phyloP scores from a whole-genome alignment of 345 rosid genomes.

The Brassica napus region DNA sequence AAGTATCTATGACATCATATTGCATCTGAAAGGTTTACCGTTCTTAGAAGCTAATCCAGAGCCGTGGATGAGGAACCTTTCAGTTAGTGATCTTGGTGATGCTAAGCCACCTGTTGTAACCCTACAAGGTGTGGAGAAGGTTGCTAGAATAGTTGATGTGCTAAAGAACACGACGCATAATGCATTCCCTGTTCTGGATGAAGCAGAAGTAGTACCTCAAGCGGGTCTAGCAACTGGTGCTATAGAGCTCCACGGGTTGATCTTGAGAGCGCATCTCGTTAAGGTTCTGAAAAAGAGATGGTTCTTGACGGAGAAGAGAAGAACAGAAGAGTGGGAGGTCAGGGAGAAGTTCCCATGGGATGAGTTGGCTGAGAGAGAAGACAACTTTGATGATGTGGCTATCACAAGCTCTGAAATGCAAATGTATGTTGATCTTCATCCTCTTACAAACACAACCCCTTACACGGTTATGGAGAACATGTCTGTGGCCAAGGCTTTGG shows the following conservation, averaged over 20 bases:
- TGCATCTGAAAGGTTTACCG: slow-evolving; percentile 81
- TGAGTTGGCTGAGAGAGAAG: slow-evolving; percentile 76
- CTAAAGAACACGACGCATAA: slow-evolving; percentile 74
- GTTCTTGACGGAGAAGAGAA: slow-evolving; percentile 75
- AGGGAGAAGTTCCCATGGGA: slow-evolving; percentile 72
- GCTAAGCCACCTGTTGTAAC: slow-evolving; percentile 72
- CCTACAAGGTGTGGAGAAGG: slow-evolving; percentile 76
- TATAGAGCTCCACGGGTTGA: slow-evolving; percentile 67
- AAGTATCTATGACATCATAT: slow-evolving; percentile 80
- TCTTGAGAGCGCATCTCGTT: slow-evolving; percentile 80
- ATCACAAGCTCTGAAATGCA: slow-evolving; percentile 75
- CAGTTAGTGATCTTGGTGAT: slow-evolving; percentile 77
- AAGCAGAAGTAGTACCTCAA: slow-evolving; percentile 47
- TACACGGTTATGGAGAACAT: slow-evolving; percentile 81
- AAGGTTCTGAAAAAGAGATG: slow-evolving; percentile 75
- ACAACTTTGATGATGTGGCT: slow-evolving; percentile 61
- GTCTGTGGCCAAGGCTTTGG: slow-evolving; percentile 91
- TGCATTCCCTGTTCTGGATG: slow-evolving; percentile 68
- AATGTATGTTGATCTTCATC: slow-evolving; percentile 85
- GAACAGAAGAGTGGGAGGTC: slow-evolving; percentile 86
- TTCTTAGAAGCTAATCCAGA: slow-evolving; percentile 90
- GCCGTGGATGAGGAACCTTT: slow-evolving; percentile 92
- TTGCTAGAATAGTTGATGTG: slow-evolving; percentile 67
- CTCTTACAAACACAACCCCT: slow-evolving; percentile 80
- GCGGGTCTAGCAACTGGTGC: slow-evolving; percentile 41